phyloP scores from a whole-genome alignment of 1,139 yeast genomes.

The Hansenula lynferdii region DNA sequence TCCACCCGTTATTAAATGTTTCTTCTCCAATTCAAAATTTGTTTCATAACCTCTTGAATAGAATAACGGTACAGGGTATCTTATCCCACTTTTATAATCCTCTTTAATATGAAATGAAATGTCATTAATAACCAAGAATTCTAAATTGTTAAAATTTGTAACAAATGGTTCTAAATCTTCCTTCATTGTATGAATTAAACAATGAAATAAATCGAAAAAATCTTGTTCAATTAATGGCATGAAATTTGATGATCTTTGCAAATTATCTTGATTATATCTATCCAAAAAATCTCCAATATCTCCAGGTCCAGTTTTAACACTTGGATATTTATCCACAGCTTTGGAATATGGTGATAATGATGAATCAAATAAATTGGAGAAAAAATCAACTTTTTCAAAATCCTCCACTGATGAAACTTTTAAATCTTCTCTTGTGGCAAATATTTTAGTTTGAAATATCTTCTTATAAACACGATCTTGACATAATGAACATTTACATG shows the following conservation, averaged over 20 bases:
- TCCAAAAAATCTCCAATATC: conserved; percentile 27
- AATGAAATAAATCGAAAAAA: conserved; percentile 28
- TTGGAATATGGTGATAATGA: conserved; percentile 34
- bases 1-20: not conserved
- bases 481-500: conserved; percentile 29
- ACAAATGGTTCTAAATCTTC: conserved; percentile 30
- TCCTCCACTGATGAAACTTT: conserved; percentile 25
- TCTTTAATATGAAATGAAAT: conserved; percentile 31
- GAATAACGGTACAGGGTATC: conserved; percentile 28
- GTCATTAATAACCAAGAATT: conserved; percentile 34
- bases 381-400: conserved; percentile 29
- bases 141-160: conserved; percentile 26
- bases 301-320: conserved; percentile 35
- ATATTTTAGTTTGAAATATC: conserved; percentile 27
- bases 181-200: conserved; percentile 32
- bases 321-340: conserved; percentile 35
- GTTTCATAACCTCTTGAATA: conserved; percentile 26
- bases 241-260: conserved; percentile 15
- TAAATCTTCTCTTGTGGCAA: conserved; percentile 25
- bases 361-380: conserved; percentile 28
- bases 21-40: conserved; percentile 16
- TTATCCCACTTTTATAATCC: conserved; percentile 7
- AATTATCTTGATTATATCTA: conserved; percentile 24
- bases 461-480: conserved; percentile 22
- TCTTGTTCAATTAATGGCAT: conserved; percentile 27